Evolutionary conservation across 495 filamentous ascomycete species (phyloP), one percentile per base, ranked within the genome.

Genomic region (Pseudevernia furfuracea): DNA sequence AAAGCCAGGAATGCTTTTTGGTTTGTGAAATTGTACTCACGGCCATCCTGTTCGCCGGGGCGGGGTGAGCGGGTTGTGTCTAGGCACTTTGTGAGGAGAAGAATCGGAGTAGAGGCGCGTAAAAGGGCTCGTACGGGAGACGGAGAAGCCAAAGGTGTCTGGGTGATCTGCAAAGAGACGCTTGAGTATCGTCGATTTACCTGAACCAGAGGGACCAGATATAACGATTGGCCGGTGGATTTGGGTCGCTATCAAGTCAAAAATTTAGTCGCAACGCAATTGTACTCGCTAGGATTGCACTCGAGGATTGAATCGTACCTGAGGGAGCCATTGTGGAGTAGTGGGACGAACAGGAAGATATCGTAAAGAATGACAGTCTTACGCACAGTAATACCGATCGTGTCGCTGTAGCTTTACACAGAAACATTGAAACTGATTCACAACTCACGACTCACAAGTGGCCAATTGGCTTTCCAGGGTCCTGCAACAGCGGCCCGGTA

Each of bases 151-250:
- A 74, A 96, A 96, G 44, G 80, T 86, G 66, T 87, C 79, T 17
- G 90, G 90, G 72, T 87, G 84, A 28, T 82, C 79, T 34, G 75
- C 76, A 70, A 87, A 84, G 17, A 97, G 86, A 23, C 84, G 78
- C 67, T 86, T 85, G 67, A 94, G 84, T 30, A 97, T 82, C 32
- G 93, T 96, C 56, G 85, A 88, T 82, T 97, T 96, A 53, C 93
- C 93, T 15, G 89, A 83, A 70, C 93, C 92, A 11, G 83, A 88
- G 23, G 92, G 92, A 37, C 91, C 93, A 25, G 87, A 94, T 70
- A 96, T 85, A 43, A 96, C 89, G 67, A 97, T 82, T 10, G 91
- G 92, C 19, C 85, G 80, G 66, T 59, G 65, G n/a, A 34, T 30
- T 58, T 65, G 59, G 25, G 37, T 60, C 19, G 68, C 70, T 71